Conservation (phyloP, 305 asterid species). For the Solanum hybrid region DNA sequence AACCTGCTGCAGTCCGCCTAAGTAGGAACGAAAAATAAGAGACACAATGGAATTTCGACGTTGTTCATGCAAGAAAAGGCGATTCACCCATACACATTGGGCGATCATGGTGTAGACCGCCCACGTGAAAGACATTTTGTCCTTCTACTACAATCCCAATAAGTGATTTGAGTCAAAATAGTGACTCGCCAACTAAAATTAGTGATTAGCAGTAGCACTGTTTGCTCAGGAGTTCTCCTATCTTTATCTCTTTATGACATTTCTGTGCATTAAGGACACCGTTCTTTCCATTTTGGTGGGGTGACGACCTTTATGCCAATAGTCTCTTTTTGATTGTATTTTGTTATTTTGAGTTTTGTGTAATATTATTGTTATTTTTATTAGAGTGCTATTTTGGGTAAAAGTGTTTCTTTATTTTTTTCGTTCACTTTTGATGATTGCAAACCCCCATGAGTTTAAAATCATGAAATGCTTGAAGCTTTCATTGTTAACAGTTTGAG, state of each 20-base stretch:
- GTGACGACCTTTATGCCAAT: background rate
- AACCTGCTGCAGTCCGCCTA: background rate
- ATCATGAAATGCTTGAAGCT: background rate
- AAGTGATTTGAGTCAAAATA: background rate
- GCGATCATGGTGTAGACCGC: background rate
- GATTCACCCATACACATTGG: background rate
- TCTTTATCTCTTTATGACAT: background rate
- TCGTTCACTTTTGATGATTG: background rate
- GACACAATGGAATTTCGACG: background rate
- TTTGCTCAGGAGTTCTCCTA: background rate
- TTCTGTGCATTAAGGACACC: background rate
- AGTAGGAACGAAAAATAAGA: background rate
- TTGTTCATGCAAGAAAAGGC: background rate
- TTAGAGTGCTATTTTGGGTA: background rate
- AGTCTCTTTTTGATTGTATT: no score
- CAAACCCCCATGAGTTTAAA: background rate
- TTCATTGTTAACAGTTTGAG: background rate
- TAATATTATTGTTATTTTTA: no score
- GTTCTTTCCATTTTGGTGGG: background rate
- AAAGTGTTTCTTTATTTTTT: background rate
- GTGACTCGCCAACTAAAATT: background rate
- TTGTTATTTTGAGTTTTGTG: background rate
- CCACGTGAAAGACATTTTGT: background rate
- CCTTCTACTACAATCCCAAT: background rate
- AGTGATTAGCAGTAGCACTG: background rate